phyloP scores from a whole-genome alignment of 345 rosid genomes.

The Sonneratia caseolaris region DNA sequence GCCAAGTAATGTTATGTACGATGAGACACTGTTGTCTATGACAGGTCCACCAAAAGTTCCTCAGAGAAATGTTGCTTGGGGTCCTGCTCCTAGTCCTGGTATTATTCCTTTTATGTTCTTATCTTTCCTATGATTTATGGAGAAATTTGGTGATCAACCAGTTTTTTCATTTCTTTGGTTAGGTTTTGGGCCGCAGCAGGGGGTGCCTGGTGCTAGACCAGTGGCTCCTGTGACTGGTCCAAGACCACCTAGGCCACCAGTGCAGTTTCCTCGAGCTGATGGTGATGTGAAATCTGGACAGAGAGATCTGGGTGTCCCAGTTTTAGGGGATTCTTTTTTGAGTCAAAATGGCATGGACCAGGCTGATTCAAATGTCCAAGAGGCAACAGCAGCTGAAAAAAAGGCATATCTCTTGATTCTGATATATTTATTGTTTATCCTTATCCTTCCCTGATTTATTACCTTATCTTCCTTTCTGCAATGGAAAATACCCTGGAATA shows the following conservation, averaged over 20 bases:
- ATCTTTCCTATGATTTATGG: slow-evolving; percentile 13
- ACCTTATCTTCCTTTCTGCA: neutral
- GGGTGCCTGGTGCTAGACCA: slow-evolving; percentile 41
- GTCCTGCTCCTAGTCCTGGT: slow-evolving; percentile 50
- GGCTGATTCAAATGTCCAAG: slow-evolving; percentile 31
- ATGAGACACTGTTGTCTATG: slow-evolving; percentile 80
- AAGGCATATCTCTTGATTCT: slow-evolving; percentile 35
- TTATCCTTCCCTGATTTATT: neutral
- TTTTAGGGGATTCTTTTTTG: slow-evolving; percentile 48
- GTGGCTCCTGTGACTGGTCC: slow-evolving; percentile 41
- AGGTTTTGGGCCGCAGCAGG: slow-evolving; percentile 70
- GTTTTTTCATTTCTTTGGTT: slow-evolving; percentile 9
- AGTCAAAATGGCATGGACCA: slow-evolving; percentile 36
- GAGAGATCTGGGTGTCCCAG: slow-evolving; percentile 37
- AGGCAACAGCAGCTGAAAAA: slow-evolving; percentile 35
- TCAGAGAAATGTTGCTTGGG: slow-evolving; percentile 74
- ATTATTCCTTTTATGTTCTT: slow-evolving; percentile 12
- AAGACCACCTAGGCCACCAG: slow-evolving; percentile 72
- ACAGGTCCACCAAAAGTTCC: slow-evolving; percentile 58
- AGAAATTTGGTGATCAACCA: slow-evolving; percentile 12
- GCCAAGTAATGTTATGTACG: slow-evolving; percentile 72
- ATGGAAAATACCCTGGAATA: neutral
- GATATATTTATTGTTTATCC: neutral
- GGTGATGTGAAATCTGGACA: slow-evolving; percentile 34
- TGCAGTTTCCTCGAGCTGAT: slow-evolving; percentile 36